A percentile compares a stretch with the other conserved stretches of the same genome.
phyloP scores from a whole-genome alignment of 139 green algal genomes.

The Haematococcus sp. region DNA sequence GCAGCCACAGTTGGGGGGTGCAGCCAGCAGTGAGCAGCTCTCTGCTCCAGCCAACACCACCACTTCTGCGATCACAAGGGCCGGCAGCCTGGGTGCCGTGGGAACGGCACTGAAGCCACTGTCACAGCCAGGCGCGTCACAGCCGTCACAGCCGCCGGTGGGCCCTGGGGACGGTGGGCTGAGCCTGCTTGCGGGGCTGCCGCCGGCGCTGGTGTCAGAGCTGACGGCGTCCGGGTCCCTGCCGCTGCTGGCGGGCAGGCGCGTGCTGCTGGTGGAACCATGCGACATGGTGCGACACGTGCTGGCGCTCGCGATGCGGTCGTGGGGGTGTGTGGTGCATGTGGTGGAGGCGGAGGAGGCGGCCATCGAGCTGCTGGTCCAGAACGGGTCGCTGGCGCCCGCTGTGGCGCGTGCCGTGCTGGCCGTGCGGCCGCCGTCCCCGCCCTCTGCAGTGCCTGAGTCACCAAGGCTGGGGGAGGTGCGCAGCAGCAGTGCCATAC shows the following conservation, averaged over 20 bases:
- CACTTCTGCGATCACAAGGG: no score
- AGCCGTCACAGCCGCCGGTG: no score
- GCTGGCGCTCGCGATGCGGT: slow-evolving; percentile 51
- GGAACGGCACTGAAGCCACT: no score
- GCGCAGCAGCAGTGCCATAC: not conserved
- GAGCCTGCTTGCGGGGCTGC: no score
- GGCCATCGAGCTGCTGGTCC: slow-evolving; percentile 42
- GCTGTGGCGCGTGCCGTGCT: not conserved
- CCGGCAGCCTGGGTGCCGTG: no score
- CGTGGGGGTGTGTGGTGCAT: slow-evolving; percentile 68
- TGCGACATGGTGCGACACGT: slow-evolving; percentile 60
- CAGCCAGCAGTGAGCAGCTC: no score
- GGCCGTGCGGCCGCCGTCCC: not conserved
- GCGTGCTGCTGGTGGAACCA: slow-evolving; percentile 66
- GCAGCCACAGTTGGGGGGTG: no score
- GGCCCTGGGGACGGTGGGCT: no score
- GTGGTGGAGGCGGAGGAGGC: slow-evolving; percentile 48
- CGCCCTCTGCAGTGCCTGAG: not conserved
- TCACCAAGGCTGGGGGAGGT: not conserved
- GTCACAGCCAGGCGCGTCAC: no score
- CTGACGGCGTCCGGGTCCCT: not conserved
- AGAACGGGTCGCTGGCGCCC: slow-evolving; percentile 26
- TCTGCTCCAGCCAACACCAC: no score
- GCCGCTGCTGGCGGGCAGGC: slow-evolving; percentile 48
- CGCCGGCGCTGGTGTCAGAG: no score